phyloP scores from a whole-genome alignment of 306 rosid species.

The Canavalia gladiata region DNA sequence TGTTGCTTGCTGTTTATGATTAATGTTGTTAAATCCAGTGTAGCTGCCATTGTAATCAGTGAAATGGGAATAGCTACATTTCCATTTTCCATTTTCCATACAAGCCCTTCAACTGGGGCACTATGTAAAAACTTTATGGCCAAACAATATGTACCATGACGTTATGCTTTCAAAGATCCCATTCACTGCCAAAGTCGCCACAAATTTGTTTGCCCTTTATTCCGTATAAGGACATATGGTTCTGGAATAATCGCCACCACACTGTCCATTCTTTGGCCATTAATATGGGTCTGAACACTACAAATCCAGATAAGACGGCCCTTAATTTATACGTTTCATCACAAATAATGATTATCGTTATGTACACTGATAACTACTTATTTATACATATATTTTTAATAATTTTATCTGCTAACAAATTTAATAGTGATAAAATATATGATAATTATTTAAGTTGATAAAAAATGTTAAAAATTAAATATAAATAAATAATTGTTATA shows the following conservation, averaged over 20 bases:
- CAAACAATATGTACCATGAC: conserved; percentile 51
- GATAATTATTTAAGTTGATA: no score
- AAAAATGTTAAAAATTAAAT: no score
- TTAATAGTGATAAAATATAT: no score
- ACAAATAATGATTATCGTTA: no score
- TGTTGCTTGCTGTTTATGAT: not conserved
- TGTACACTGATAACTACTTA: no score
- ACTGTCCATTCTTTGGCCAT: conserved; percentile 34
- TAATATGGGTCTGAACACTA: not conserved
- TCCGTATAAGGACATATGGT: conserved; percentile 2
- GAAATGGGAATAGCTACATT: conserved; percentile 33
- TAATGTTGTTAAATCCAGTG: conserved; percentile 37
- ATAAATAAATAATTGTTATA: no score
- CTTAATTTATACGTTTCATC: not conserved
- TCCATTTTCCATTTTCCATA: not conserved
- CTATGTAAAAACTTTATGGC: conserved; percentile 45
- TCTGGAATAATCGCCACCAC: conserved; percentile 39
- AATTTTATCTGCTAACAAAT: no score
- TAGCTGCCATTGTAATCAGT: conserved; percentile 46
- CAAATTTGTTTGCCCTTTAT: conserved; percentile 14
- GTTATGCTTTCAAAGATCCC: conserved; percentile 54
- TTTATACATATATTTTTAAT: no score
- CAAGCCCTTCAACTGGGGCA: conserved; percentile 57
- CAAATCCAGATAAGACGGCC: conserved; percentile 20
- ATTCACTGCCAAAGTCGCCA: conserved; percentile 21